phyloP scores from a whole-genome alignment of 176 grass and related monocot genomes.

The Lolium rigidum region DNA sequence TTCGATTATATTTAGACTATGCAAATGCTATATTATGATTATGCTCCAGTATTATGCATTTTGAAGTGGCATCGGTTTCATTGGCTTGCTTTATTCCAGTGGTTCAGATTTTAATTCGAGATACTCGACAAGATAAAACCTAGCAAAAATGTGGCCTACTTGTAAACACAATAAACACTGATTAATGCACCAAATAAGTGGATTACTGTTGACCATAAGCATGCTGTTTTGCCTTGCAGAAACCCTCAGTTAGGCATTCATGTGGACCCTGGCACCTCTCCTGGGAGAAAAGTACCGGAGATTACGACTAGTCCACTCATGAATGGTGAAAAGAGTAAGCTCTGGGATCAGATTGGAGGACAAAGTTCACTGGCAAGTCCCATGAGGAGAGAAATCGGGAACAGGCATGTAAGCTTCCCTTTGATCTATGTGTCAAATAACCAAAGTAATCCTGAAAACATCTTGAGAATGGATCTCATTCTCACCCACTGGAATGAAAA shows the following conservation, averaged over 20 bases:
- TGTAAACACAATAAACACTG: background rate
- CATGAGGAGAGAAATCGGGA: constrained; percentile 72
- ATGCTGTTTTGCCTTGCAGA: constrained; percentile 65
- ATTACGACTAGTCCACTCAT: constrained; percentile 50
- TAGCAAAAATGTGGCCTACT: background rate
- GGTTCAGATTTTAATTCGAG: constrained; percentile 18
- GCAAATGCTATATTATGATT: background rate
- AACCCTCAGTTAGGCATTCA: constrained; percentile 57
- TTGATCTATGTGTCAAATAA: constrained; percentile 24
- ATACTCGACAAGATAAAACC: background rate
- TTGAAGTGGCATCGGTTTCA: background rate
- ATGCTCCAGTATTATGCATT: background rate
- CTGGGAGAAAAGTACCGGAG: constrained; percentile 45
- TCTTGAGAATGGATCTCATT: background rate
- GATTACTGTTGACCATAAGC: no score
- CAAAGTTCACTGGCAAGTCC: constrained; percentile 71
- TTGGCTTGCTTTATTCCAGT: background rate
- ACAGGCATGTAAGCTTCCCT: constrained; percentile 61
- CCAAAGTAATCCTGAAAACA: background rate
- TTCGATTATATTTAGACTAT: background rate
- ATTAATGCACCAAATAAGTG: background rate
- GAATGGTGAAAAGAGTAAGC: constrained; percentile 59
- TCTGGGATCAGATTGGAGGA: constrained; percentile 61
- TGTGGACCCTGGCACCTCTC: constrained; percentile 48
- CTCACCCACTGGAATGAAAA: constrained; percentile 21